Conservation (phyloP, 2,329 filamentous ascomycete species). For the Ophiosphaerella narmari region DNA sequence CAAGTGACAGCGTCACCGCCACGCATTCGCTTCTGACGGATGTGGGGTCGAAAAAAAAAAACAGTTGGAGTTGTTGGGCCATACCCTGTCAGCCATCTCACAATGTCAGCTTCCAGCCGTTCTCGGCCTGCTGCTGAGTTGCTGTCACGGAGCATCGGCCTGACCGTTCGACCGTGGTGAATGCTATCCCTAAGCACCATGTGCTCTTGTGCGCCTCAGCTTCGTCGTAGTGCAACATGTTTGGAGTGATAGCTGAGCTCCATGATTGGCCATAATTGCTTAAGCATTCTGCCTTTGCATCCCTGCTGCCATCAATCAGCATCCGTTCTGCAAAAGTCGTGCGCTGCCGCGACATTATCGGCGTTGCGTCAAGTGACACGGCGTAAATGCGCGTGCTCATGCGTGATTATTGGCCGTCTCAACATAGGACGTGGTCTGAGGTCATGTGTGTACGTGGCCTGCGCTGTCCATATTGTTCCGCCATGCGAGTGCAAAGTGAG, state of each 20-base stretch:
- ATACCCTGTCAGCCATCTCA: slow-evolving; percentile 3
- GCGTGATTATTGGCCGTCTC: slow-evolving; percentile 3
- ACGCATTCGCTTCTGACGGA: neutral
- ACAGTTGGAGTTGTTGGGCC: neutral
- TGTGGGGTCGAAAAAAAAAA: neutral
- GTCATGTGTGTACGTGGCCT: slow-evolving; percentile 11
- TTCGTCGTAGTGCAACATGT: slow-evolving; percentile 13
- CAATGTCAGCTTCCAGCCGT: neutral
- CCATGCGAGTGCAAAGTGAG: slow-evolving; percentile 15
- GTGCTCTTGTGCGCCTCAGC: slow-evolving; percentile 14
- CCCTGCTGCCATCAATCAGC: slow-evolving; percentile 12
- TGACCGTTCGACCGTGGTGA: slow-evolving; percentile 2
- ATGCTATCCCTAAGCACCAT: slow-evolving; percentile 11
- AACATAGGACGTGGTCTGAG: neutral
- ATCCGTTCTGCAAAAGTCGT: slow-evolving; percentile 6
- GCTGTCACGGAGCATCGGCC: slow-evolving; percentile 6
- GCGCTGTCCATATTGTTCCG: slow-evolving; percentile 6
- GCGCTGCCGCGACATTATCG: slow-evolving; percentile 3
- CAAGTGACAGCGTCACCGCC: slow-evolving; percentile 1
- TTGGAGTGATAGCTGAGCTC: slow-evolving; percentile 1
- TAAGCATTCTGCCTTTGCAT: slow-evolving; percentile 7
- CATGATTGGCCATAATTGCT: slow-evolving; percentile 10
- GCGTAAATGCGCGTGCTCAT: neutral
- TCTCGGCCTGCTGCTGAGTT: neutral
- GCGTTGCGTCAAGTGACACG: neutral